These are phyloP conservation scores for Cystobasidiopsis lactophilus DNA, from an alignment of 768 basidiomycete species.

Conservation along the genomic window DNA sequence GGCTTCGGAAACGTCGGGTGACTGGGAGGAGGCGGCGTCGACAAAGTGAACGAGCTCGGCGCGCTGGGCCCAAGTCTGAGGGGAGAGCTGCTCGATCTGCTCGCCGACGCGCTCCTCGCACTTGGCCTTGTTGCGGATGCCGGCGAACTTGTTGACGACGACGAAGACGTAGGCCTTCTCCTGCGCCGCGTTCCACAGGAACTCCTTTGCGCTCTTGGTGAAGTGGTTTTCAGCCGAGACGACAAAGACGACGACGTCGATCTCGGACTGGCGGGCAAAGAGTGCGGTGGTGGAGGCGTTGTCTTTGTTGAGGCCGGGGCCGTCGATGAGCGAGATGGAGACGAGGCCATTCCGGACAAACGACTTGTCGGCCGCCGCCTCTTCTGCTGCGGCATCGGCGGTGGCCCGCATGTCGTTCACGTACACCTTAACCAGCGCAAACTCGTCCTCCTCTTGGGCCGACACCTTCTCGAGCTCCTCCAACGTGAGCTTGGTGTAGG, in stretches of 20 bases:
- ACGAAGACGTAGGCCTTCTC: constrained; percentile 97
- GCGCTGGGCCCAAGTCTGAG: constrained; percentile 73
- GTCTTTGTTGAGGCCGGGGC: constrained; percentile 90
- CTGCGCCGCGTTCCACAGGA: constrained; percentile 72
- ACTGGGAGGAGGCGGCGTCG: constrained; percentile 45
- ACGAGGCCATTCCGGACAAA: constrained; percentile 34
- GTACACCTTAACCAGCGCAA: constrained; percentile 67
- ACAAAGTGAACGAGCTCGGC: constrained; percentile 95
- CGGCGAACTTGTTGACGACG: constrained; percentile 93
- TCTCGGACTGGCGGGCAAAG: constrained; percentile 89
- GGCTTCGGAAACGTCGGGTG: constrained; percentile 11
- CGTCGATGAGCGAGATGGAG: constrained; percentile 94
- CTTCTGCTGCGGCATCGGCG: neutral
- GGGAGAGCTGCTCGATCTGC: constrained; percentile 78
- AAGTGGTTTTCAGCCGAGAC: constrained; percentile 98
- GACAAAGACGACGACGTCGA: constrained; percentile 95
- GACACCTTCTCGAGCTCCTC: constrained; percentile 57
- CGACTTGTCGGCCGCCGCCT: constrained; percentile 3
- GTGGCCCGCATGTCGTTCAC: constrained; percentile 57
- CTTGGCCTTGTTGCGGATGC: constrained; percentile 83
- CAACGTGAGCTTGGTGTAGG: constrained; percentile 47
- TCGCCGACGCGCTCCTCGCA: constrained; percentile 72
- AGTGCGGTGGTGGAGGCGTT: constrained; percentile 81
- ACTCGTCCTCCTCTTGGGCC: constrained; percentile 43
- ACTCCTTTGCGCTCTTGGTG: constrained; percentile 82